Percentiles rank a stretch among this genome's conserved stretches.
phyloP scores from a whole-genome alignment of 176 grass and related monocot genomes.

The Musa beccarii region DNA sequence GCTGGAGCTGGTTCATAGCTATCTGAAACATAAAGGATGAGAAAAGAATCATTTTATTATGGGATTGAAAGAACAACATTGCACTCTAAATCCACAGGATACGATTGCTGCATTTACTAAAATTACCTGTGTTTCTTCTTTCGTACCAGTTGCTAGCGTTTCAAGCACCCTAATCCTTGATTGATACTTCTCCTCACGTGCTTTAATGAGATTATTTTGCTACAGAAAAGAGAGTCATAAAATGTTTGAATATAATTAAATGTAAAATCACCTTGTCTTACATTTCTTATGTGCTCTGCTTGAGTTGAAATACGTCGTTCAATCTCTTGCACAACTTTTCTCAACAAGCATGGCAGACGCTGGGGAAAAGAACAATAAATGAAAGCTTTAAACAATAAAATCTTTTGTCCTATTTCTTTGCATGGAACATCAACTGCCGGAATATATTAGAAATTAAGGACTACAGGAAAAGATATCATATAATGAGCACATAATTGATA shows the following conservation, averaged over 20 bases:
- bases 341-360: conserved; percentile 45
- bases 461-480: conserved; percentile 5
- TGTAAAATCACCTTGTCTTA: conserved; percentile 26
- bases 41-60: background rate
- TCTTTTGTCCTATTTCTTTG: background rate
- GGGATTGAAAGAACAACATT: background rate
- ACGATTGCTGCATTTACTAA: background rate
- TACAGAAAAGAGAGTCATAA: conserved; percentile 31
- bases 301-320: conserved; percentile 53
- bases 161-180: conserved; percentile 61
- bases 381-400: background rate
- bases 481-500: background rate
- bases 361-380: conserved; percentile 16
- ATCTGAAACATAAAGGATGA: conserved; percentile 26
- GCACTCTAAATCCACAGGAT: background rate
- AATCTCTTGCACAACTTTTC: conserved; percentile 56
- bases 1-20: conserved; percentile 19
- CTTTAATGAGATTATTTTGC: conserved; percentile 73
- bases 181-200: conserved; percentile 74
- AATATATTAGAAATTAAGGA: conserved; percentile 11
- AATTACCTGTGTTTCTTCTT: conserved; percentile 26
- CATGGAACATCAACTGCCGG: background rate
- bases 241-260: conserved; percentile 6
- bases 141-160: conserved; percentile 34
- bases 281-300: conserved; percentile 68